These are phyloP conservation scores for Mayamaea pseudoterrestris DNA, from an alignment of 108 stramenopile species.

Conservation along the genomic window DNA sequence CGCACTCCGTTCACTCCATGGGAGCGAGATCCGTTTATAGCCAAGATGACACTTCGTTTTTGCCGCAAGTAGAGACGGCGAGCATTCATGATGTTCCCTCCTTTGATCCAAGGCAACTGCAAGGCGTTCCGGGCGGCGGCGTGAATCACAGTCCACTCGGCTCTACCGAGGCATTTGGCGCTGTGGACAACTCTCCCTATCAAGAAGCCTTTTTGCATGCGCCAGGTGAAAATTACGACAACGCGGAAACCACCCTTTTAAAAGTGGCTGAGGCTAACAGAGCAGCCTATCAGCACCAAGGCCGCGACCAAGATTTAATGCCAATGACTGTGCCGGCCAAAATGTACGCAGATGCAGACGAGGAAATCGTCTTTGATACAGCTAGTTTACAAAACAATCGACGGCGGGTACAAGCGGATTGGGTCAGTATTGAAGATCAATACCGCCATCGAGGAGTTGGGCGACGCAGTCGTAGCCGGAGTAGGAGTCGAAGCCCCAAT, in stretches of 20 bases:
- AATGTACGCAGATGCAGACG: not conserved
- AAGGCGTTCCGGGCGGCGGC: not conserved
- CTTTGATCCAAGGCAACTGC: not conserved
- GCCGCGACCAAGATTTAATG: not conserved
- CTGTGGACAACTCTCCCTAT: not conserved
- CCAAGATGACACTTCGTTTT: not conserved
- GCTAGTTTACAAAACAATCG: not conserved
- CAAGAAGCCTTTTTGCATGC: not conserved
- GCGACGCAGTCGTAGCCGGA: not conserved
- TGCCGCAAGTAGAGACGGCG: constrained; percentile 1
- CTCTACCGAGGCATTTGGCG: not conserved
- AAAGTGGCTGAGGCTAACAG: no score
- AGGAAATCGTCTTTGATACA: not conserved
- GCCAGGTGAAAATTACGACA: no score
- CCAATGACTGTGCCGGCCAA: not conserved
- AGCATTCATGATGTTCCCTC: not conserved
- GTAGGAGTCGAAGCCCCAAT: not conserved
- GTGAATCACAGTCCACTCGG: not conserved
- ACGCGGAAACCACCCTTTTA: no score
- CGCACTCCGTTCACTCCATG: not conserved
- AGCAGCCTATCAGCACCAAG: no score
- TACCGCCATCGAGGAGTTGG: not conserved
- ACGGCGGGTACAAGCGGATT: not conserved
- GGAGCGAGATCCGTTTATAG: not conserved
- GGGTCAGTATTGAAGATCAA: not conserved